Base-by-base conservation (phyloP, 257 asterid genomes). In the Mentha longifolia region DNA sequence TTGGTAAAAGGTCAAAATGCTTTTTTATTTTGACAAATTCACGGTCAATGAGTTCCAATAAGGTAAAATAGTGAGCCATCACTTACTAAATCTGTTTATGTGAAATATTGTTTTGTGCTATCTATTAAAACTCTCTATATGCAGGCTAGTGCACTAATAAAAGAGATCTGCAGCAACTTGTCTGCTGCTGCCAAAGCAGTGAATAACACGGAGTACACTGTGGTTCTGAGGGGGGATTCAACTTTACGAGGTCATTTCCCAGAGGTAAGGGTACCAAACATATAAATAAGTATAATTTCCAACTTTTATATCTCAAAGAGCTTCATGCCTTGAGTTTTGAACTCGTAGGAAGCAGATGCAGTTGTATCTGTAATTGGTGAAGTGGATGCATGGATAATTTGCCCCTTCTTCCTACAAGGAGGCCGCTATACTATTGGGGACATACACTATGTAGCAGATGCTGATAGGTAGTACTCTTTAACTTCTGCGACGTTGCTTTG, bases 161-260 rank as follows among this genome's bases (percentile, higher is more conserved):
- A 72, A 79, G 95, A 88, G 79, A 94, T 94, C 80, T 94, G 99
- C 77, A 59, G 82, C 78, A 89, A 91, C 83, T 76, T 94, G 68
- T 78, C 82, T 75, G 76, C 87, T 69, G 99, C 99, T 75, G 88
- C 91, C 45, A 80, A 82, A 78, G 75, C 79, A 17, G 87, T 85
- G 62, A 85, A 77, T 63, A 80, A 83, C 75, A 70, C 84, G 11
- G 95, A 86, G 81, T 94, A 85, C 78, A 91, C 97, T 49, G 92
- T 91, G 54, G 99, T 91, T 78, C 82, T 94, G 77, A 85, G 99
- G 83, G 99, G 99, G 50, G 99, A 94, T 83, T 94, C 99, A 43
- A 91, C 99, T 28, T 82, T 94, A 68, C 86, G 99, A 20, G 99
- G 99, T 70, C 99, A 94, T 84, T 94, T 94, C 72, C 99, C 97